These are phyloP conservation scores for Plasmodium knowlesi DNA, from an alignment of 169 alveolate genomes.

Conservation along the genomic window DNA sequence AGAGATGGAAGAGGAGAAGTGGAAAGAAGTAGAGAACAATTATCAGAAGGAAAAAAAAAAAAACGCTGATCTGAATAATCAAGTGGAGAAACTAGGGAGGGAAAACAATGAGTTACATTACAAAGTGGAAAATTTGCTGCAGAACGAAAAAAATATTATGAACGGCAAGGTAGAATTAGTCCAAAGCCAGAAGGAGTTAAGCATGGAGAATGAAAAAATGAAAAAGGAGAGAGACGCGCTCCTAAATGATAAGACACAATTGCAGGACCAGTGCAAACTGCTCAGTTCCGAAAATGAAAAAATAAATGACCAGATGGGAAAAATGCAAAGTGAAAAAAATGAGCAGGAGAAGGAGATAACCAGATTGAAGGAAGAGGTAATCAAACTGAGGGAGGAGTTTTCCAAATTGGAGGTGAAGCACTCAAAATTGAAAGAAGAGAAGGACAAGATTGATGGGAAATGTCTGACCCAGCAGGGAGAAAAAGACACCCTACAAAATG, in stretches of 20 bases:
- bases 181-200: slow-evolving; percentile 13
- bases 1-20: slow-evolving; percentile 7
- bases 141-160: slow-evolving; percentile 44
- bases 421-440: slow-evolving; percentile 21
- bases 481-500: slow-evolving; percentile 4
- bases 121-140: slow-evolving; percentile 35
- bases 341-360: not conserved
- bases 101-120: slow-evolving; percentile 33
- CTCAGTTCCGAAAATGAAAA: slow-evolving; percentile 6
- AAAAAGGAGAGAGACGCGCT: not conserved
- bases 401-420: not conserved
- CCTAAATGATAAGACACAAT: slow-evolving; percentile 24
- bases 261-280: slow-evolving; percentile 4
- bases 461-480: not conserved
- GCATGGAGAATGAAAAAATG: slow-evolving; percentile 33
- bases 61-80: not conserved
- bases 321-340: slow-evolving; percentile 4
- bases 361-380: not conserved
- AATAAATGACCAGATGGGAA: slow-evolving; percentile 3
- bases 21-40: slow-evolving; percentile 39
- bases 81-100: slow-evolving; percentile 19
- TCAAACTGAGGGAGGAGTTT: not conserved
- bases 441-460: not conserved
- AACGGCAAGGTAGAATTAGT: slow-evolving; percentile 13
- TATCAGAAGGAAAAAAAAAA: slow-evolving; percentile 41